Base-by-base conservation (phyloP, 495 filamentous ascomycete species). In the Glarea lozoyensis region DNA sequence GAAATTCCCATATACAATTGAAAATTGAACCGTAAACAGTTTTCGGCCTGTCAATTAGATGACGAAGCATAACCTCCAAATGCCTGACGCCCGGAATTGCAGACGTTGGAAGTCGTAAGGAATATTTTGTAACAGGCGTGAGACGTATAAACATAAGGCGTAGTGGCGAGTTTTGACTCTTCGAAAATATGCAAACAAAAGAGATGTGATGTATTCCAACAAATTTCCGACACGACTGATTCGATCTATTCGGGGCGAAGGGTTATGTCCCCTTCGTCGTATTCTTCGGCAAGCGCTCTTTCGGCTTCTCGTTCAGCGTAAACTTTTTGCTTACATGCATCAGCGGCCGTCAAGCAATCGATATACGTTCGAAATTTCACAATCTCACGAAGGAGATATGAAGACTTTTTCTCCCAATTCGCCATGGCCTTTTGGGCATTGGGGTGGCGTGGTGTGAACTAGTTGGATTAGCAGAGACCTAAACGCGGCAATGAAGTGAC, bases 341-440 rank as follows among this genome's bases (percentile, higher is more conserved):
- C 65, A 5, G 70, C 70, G 11, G 60, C 59, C 40, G 61, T 58
- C 22, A 99, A 64, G 22, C 75, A 77, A 55, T 97, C 93, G 46
- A 95, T 87, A 48, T 97, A 99, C 0, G 88, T 97, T 37, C 80
- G 68, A 61, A 94, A 97, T 56, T 97, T 99, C 52, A 95, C 85
- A 56, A 90, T 96, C 64, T 99, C 92, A n/a, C 82, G 71, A 16
- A 97, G 67, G 30, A 99, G 64, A 59, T 97, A 94, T 22, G 81
- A 80, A 27, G 84, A 90, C 64, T 96, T 96, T 42, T 82, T 76
- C 67, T 99, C 88, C 93, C 93, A 99, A 59, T 99, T 99, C 3
- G 80, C 69, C 81, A 95, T 81, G 1, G 90, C 86, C 61, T 85
- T 89, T 36, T 63, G 63, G 17, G 77, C 69, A 58, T 97, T 99